Percentiles rank a stretch among this genome's conserved stretches.
phyloP scores from a whole-genome alignment of 148 eudicot genomes.

The Cornus suecica region DNA sequence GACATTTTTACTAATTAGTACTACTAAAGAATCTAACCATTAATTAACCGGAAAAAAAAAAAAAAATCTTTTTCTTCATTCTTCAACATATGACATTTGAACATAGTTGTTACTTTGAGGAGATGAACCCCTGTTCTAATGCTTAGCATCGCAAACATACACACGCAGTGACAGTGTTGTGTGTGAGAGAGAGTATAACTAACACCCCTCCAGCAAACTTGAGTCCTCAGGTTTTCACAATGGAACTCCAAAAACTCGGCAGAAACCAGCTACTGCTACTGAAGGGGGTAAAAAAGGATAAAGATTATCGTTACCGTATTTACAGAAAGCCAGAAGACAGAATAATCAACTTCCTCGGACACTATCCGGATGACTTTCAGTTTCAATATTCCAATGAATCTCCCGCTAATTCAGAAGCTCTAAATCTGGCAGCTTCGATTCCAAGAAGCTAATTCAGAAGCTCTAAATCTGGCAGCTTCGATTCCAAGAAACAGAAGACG shows the following conservation, averaged over 20 bases:
- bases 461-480: constrained; percentile 6
- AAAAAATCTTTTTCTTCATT: no score
- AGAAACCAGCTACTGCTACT: not conserved
- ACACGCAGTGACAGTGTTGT: not conserved
- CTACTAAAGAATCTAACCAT: no score
- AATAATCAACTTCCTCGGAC: constrained; percentile 1
- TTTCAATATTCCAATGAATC: not conserved
- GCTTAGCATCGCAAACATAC: no score
- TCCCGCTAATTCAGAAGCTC: not conserved
- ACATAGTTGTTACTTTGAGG: no score
- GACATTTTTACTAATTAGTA: no score
- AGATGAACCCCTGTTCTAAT: no score
- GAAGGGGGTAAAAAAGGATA: not conserved
- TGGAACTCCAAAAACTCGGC: not conserved
- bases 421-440: constrained; percentile 7
- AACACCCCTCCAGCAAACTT: not conserved
- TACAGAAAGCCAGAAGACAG: constrained; percentile 3
- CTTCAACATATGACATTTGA: no score
- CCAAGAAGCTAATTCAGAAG: not conserved
- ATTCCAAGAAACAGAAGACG: not conserved
- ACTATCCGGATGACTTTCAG: not conserved
- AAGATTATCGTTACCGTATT: not conserved
- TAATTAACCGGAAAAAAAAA: no score
- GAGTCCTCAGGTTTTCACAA: constrained; percentile 3
- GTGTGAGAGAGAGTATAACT: not conserved